Conservation (phyloP, 306 rosid species). For the Herpetospermum pedunculosum region DNA sequence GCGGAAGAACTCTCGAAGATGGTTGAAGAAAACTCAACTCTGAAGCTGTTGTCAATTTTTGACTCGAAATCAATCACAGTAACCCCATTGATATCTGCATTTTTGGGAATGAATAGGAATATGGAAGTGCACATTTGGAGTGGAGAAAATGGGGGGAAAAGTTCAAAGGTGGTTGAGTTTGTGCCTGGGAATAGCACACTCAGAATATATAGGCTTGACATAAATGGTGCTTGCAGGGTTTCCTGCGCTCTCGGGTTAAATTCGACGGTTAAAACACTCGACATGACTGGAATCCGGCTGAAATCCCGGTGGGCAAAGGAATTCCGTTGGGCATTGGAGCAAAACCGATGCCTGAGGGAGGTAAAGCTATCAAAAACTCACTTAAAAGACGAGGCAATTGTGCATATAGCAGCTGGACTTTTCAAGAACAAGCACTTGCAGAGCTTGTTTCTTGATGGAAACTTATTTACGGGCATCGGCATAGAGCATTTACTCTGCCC, state of each 20-base stretch:
- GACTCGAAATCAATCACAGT: conserved; percentile 60
- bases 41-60: conserved; percentile 62
- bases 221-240: conserved; percentile 70
- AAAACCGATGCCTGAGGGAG: conserved; percentile 56
- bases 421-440: conserved; percentile 62
- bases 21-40: conserved; percentile 79
- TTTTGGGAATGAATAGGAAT: conserved; percentile 66
- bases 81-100: conserved; percentile 74
- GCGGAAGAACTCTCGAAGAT: conserved; percentile 84
- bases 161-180: conserved; percentile 82
- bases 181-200: conserved; percentile 58
- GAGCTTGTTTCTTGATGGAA: conserved; percentile 57
- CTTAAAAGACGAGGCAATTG: conserved; percentile 67
- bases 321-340: conserved; percentile 76
- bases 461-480: conserved; percentile 54
- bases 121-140: conserved; percentile 90
- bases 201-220: conserved; percentile 51
- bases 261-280: conserved; percentile 62
- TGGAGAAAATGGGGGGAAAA: conserved; percentile 52
- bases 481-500: conserved; percentile 86
- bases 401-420: conserved; percentile 80
- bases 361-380: conserved; percentile 58
- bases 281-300: conserved; percentile 69
- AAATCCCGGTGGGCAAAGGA: conserved; percentile 85
- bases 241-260: conserved; percentile 74